Evolutionary conservation across 176 grass and related monocot species (phyloP).

Genomic region (Eragrostis curvula): DNA sequence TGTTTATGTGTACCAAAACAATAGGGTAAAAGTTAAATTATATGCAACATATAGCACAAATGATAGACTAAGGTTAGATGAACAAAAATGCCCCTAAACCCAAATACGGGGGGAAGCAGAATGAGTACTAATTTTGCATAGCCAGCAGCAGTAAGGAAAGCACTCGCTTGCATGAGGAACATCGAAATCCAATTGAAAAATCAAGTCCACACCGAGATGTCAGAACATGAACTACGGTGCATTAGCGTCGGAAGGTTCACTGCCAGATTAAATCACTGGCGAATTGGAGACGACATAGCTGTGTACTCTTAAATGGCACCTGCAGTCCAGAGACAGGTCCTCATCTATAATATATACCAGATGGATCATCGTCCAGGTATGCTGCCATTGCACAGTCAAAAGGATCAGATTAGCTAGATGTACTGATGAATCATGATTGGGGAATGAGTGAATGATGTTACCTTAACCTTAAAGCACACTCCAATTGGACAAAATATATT

Average conservation of each 20-base stretch:
- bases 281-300: not conserved
- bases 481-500: not conserved
- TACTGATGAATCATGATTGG: too few species aligned
- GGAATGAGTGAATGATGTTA: constrained; percentile 7
- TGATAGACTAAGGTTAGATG: not conserved
- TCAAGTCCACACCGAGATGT: not conserved
- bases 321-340: not conserved
- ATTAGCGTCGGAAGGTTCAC: not conserved
- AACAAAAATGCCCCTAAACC: not conserved
- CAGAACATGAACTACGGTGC: not conserved
- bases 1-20: not conserved
- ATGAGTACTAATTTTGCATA: not conserved
- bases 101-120: not conserved
- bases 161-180: not conserved
- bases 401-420: not conserved
- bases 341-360: constrained; percentile 5
- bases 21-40: not conserved
- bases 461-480: constrained; percentile 38
- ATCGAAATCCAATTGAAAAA: not conserved
- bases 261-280: constrained; percentile 3
- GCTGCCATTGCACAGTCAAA: constrained; percentile 14
- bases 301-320: constrained; percentile 31
- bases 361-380: not conserved
- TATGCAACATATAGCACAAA: not conserved
- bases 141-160: not conserved